phyloP scores from a whole-genome alignment of 345 rosid genomes.

The Citropsis articulata region DNA sequence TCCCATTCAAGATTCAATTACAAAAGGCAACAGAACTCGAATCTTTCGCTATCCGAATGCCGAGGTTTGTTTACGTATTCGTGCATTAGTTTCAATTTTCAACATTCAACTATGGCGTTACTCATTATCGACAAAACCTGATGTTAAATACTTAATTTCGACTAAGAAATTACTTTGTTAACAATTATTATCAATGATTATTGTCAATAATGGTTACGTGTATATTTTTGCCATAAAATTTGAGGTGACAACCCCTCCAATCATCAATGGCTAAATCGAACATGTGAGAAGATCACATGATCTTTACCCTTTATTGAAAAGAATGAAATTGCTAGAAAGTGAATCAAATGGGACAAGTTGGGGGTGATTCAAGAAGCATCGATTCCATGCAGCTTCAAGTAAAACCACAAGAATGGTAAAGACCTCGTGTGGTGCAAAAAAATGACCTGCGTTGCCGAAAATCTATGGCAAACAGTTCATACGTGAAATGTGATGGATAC shows the following conservation, averaged over 20 bases:
- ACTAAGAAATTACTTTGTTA: background rate
- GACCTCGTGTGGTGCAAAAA: background rate
- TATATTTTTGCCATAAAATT: background rate
- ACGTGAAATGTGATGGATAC: too few species aligned
- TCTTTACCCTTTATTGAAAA: background rate
- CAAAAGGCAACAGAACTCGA: too few species aligned
- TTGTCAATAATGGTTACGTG: background rate
- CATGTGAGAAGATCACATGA: conserved; percentile 16
- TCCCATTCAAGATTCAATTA: too few species aligned
- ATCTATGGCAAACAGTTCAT: too few species aligned
- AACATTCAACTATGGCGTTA: too few species aligned
- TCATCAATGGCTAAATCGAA: background rate
- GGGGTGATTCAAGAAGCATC: conserved; percentile 1
- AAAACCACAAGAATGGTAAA: background rate
- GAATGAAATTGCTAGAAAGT: background rate
- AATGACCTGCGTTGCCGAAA: background rate
- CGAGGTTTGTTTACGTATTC: too few species aligned
- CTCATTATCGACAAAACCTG: too few species aligned
- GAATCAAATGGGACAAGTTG: background rate
- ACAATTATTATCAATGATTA: too few species aligned
- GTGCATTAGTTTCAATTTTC: too few species aligned
- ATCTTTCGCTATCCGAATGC: too few species aligned
- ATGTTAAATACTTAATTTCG: background rate
- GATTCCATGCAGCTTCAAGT: background rate
- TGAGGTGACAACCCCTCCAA: background rate